Percentiles rank a stretch among this genome's conserved stretches.
Evolutionary conservation across 2,329 filamentous ascomycete species (phyloP).

Genomic region (Didymella sp.): DNA sequence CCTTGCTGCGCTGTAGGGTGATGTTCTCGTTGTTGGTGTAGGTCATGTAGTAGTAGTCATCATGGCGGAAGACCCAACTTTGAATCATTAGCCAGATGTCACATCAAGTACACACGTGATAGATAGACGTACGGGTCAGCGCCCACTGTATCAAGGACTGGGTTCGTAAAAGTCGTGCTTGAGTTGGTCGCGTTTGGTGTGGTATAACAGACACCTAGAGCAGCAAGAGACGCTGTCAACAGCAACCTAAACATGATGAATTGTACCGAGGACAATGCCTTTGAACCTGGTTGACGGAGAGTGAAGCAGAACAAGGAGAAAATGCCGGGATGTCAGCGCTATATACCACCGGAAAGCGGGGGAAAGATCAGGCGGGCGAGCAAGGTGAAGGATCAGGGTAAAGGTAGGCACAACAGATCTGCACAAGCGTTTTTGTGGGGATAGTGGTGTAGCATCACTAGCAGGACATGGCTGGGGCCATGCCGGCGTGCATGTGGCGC

Average conservation of each 20-base stretch:
- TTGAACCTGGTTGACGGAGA: background rate
- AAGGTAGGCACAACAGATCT: constrained; percentile 13
- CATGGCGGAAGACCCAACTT: constrained; percentile 54
- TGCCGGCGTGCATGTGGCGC: background rate
- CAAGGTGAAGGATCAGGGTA: constrained; percentile 10
- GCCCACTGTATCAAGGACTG: constrained; percentile 50
- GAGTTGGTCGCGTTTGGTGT: constrained; percentile 22
- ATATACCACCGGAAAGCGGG: constrained; percentile 10
- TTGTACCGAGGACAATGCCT: background rate
- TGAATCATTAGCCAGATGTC: background rate
- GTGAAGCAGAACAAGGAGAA: background rate
- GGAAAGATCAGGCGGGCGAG: constrained; percentile 5
- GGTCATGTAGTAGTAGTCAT: constrained; percentile 55
- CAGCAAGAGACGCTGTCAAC: constrained; percentile 28
- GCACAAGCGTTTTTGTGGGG: constrained; percentile 10
- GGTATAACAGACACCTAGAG: constrained; percentile 24
- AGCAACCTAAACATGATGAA: constrained; percentile 31
- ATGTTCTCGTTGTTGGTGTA: constrained; percentile 55
- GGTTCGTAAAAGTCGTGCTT: constrained; percentile 54
- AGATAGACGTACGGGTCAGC: constrained; percentile 53
- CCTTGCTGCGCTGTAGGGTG: constrained; percentile 52
- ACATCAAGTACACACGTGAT: background rate
- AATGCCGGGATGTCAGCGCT: background rate
- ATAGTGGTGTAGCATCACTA: background rate
- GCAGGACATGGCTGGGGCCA: background rate